Base-by-base conservation (phyloP, 257 asterid genomes). In the Fraxinus pennsylvanica region DNA sequence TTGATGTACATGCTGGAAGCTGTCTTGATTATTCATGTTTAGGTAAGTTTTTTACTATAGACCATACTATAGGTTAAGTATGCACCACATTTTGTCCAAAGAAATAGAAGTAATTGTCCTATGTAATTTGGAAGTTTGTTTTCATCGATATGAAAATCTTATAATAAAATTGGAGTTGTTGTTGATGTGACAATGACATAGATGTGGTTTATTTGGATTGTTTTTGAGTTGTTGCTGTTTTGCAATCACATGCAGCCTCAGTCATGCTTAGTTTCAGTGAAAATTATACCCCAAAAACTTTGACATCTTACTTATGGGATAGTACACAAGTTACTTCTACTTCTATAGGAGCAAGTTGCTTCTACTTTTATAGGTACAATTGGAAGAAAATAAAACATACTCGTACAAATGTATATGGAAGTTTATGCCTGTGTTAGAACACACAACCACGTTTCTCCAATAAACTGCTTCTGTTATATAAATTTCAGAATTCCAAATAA, bases 181-280 rank as follows among this genome's bases (percentile, higher is more conserved):
- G 33, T 1, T 30, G 33, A 1, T 30, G 33, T 30, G 33, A 30
- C 33, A 30, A 30, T 30, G 33, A 30, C 35, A 32, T 32, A 32
- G 35, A 32, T 32, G 35, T 32, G 5, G 35, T 32, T 32, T 32
- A 5, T 32, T 3, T 32, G 35, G 35, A 32, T 32, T 0, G 0
- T 32, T 32, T 32, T 32, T 32, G 35, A 30, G 32, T 30, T 29
- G 32, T 30, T 30, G 4, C 4, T 30, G 33, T 78, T 84, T 73
- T 83, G 83, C 89, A 92, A 96, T 97, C 98, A 30, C 98, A 94
- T 86, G 95, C 98, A 19, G 96, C 98, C 45, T 94, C 97, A 74
- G 97, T 95, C n/a, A 94, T 92, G 71, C 95, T 94, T 8, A 94
- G 92, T 87, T 94, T 94, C 71, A 92, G 98, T 67, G 98, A 94